Conservation (phyloP, 2,329 filamentous ascomycete genomes). For the Diaporthe citrichinensis region DNA sequence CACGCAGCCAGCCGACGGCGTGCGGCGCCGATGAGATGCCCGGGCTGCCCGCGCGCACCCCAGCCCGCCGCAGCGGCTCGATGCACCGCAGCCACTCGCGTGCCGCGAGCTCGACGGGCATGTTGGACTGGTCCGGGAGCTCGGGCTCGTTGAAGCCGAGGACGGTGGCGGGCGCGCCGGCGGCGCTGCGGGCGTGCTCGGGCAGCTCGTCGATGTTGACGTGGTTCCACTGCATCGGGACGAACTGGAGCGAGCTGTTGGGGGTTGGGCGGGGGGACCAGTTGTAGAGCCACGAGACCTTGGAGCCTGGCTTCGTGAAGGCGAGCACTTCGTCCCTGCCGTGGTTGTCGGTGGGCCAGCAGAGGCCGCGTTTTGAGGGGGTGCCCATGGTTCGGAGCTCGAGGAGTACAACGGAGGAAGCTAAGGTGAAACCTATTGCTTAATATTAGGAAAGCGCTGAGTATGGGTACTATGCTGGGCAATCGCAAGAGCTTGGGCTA, state of each 20-base stretch:
- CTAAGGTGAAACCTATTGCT: too few relatives aligned
- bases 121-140: constrained; percentile 44
- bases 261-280: constrained; percentile 45
- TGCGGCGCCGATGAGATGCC: constrained; percentile 45
- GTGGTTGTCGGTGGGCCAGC: constrained; percentile 43
- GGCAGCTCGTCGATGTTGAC: constrained; percentile 44
- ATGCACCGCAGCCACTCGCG: constrained; percentile 44
- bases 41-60: constrained; percentile 43
- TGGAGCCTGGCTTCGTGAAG: constrained; percentile 48
- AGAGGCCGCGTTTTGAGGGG: constrained; percentile 44
- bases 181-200: constrained; percentile 23
- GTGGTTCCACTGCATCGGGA: constrained; percentile 48
- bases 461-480: neutral
- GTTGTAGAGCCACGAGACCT: constrained; percentile 46
- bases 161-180: constrained; percentile 12
- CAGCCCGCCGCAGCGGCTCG: constrained; percentile 41
- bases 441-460: accelerated
- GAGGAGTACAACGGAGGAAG: neutral
- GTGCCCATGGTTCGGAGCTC: neutral
- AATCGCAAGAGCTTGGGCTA: neutral
- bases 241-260: constrained; percentile 39
- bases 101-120: constrained; percentile 43
- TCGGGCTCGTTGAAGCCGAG: constrained; percentile 47
- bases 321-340: constrained; percentile 46
- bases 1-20: constrained; percentile 43